Evolutionary conservation across 1,139 yeast species (phyloP).

Genomic region (Hyphopichia wangnamkhiaoensis): DNA sequence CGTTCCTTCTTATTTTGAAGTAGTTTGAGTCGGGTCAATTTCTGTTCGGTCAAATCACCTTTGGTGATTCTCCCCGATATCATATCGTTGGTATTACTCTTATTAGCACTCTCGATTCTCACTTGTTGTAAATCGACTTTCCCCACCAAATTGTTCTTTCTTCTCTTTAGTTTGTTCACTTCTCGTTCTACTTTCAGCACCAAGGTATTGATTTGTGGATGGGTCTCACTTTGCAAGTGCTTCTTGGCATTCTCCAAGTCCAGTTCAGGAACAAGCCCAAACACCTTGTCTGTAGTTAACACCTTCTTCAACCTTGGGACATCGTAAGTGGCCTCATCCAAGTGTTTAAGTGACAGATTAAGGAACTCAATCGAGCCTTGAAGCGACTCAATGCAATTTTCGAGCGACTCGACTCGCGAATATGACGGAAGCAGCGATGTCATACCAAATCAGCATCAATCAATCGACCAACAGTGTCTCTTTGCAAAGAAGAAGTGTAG

Average conservation of each 20-base stretch:
- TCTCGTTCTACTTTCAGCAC: conserved; percentile 35
- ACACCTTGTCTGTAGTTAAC: conserved; percentile 36
- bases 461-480: no score
- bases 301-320: conserved; percentile 35
- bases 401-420: conserved; percentile 6
- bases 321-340: conserved; percentile 36
- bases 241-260: conserved; percentile 42
- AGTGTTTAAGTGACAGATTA: conserved; percentile 26
- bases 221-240: conserved; percentile 28
- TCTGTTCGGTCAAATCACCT: conserved; percentile 21
- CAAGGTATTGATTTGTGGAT: conserved; percentile 37
- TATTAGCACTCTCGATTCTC: conserved; percentile 28
- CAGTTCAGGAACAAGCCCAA: conserved; percentile 43
- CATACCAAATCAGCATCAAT: background rate
- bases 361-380: conserved; percentile 33
- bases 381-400: conserved; percentile 32
- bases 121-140: conserved; percentile 36
- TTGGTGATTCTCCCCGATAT: conserved; percentile 10
- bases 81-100: conserved; percentile 4
- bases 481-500: no score
- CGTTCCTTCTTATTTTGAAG: conserved; percentile 40
- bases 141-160: conserved; percentile 27
- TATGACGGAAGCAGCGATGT: background rate
- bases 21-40: conserved; percentile 30
- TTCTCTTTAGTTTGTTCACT: conserved; percentile 27